Conservation (phyloP, 768 basidiomycete species). For the Calocera viscosa region DNA sequence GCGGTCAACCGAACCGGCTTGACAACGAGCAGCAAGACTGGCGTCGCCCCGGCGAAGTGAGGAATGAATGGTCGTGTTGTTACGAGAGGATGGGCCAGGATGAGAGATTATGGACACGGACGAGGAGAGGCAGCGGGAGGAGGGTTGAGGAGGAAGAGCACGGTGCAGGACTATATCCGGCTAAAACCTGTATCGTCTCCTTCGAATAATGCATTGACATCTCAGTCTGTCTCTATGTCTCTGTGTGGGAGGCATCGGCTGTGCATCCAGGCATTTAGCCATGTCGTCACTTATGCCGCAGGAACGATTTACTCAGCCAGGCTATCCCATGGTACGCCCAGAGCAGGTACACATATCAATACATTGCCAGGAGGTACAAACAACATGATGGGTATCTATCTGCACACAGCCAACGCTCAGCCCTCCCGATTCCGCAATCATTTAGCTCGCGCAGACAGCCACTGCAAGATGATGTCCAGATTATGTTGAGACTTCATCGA, state of each 20-base stretch:
- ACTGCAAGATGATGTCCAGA: conserved; percentile 78
- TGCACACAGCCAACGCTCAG: background rate
- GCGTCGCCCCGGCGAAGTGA: too few relatives aligned
- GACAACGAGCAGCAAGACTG: background rate
- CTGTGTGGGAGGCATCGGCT: too few relatives aligned
- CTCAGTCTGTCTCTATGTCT: too few relatives aligned
- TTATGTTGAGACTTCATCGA: conserved; percentile 96
- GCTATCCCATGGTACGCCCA: too few relatives aligned
- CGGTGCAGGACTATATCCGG: background rate
- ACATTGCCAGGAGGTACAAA: background rate
- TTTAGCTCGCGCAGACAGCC: conserved; percentile 59
- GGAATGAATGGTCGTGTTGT: too few relatives aligned
- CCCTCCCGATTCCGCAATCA: conserved; percentile 11
- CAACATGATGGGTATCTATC: background rate
- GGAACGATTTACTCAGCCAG: too few relatives aligned
- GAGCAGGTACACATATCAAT: background rate
- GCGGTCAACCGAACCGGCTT: conserved; percentile 47
- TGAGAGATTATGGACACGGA: background rate
- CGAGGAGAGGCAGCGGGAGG: background rate
- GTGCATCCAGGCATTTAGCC: too few relatives aligned
- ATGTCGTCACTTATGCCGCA: too few relatives aligned
- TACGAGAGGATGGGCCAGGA: too few relatives aligned
- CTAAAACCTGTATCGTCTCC: background rate
- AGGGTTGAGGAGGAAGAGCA: background rate
- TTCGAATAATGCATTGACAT: background rate